Conservation (phyloP, 1,139 yeast genomes). For the Taphrina populina region DNA sequence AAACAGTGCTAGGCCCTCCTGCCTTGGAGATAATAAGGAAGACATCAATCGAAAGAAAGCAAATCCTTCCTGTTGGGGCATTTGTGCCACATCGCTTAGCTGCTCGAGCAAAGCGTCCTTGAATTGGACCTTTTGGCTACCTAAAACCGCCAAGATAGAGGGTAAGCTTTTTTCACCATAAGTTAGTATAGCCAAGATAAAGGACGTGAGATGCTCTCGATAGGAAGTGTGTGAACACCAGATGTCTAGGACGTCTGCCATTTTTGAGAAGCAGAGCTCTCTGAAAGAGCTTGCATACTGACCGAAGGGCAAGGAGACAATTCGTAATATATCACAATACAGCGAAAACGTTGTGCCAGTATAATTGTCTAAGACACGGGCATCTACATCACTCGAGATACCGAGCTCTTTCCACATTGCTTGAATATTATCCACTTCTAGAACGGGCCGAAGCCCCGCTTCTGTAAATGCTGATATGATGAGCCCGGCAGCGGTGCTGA, state of each 20-base stretch:
- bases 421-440: neutral
- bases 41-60: conserved; percentile 82
- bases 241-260: neutral
- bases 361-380: too few species aligned
- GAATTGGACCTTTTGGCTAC: conserved; percentile 62
- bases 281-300: neutral
- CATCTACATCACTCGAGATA: neutral
- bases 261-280: neutral
- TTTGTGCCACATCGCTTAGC: conserved; percentile 62
- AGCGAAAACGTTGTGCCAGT: neutral
- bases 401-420: neutral
- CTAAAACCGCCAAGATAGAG: conserved; percentile 56
- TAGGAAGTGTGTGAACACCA: neutral
- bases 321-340: neutral
- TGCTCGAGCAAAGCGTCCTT: conserved; percentile 58
- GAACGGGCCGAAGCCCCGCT: too few species aligned
- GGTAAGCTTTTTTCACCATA: conserved; percentile 47
- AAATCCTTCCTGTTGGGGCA: conserved; percentile 72
- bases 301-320: too few species aligned
- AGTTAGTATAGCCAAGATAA: neutral
- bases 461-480: neutral
- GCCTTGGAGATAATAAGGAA: conserved; percentile 70
- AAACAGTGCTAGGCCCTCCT: conserved; percentile 47
- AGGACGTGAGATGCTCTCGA: neutral
- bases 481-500: conserved; percentile 2